A percentile compares a stretch with the other conserved stretches of the same genome.
These are phyloP conservation scores for Coffea eugenioides DNA, from an alignment of 257 asterid genomes.

Conservation along the genomic window DNA sequence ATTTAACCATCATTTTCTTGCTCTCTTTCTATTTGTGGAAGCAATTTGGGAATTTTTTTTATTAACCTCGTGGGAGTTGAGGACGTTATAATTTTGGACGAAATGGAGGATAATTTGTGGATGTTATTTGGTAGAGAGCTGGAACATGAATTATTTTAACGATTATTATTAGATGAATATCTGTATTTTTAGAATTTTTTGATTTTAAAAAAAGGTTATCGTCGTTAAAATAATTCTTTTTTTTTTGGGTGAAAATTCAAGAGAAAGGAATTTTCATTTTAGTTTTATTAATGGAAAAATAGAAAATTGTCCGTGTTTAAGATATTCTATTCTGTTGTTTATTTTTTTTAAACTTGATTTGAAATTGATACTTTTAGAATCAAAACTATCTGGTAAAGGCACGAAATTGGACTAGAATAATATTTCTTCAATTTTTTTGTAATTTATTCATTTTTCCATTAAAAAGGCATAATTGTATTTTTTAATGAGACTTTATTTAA, in stretches of 20 bases:
- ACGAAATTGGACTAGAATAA: background rate
- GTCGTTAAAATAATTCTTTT: too few species aligned
- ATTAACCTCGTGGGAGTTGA: background rate
- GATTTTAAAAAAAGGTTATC: too few species aligned
- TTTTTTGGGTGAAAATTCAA: background rate
- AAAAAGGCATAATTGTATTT: background rate
- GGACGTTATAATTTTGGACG: background rate
- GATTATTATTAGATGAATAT: too few species aligned
- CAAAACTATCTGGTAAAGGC: background rate
- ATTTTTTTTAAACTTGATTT: background rate
- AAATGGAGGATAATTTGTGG: background rate
- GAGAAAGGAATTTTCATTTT: background rate
- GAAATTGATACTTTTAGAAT: too few species aligned
- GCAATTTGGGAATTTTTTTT: background rate
- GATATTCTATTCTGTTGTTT: too few species aligned
- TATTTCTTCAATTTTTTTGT: too few species aligned
- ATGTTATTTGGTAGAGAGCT: background rate
- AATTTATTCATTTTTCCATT: too few species aligned
- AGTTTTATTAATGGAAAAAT: background rate
- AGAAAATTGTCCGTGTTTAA: background rate
- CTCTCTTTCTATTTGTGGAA: background rate
- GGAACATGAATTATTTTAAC: background rate
- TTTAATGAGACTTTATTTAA: background rate
- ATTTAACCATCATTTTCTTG: background rate
- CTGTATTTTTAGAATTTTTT: too few species aligned